Base-by-base conservation (phyloP, 140 eudicot genomes). In the Anethum foeniculum region DNA sequence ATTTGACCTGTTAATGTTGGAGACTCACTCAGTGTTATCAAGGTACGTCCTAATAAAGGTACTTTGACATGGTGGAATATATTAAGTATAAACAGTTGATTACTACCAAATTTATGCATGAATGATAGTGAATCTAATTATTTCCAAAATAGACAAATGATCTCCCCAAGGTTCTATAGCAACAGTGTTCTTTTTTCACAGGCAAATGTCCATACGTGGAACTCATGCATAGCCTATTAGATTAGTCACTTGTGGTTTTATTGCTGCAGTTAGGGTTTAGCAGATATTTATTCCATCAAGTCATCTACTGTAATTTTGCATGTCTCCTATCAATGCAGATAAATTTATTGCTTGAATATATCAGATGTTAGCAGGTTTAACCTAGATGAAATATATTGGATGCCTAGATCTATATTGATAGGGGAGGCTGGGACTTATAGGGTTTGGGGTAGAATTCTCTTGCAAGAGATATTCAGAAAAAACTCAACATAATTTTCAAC, bases 1-100 rank as follows among this genome's bases (percentile, higher is more conserved):
- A 81, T 88, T 91, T 81, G 92, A 90, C 71, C 90, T 86, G 80
- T 88, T 93, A 78, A 91, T 90, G 90, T 75, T 75, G 77, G 98
- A 93, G 85, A 81, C 98, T 18, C 92, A 89, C 12, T 81, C 89
- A 56, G 96, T 93, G 77, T 69, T 93, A 78, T 82, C 87, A 82
- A 91, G 98, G 98, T 93, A 89, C 4, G 46, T 32, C 62, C 67
- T 51, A 58, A 6, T 23, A 5, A 19, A 58, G 30, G 34, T 25
- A n/a, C 16, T 8, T 25, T 25, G 16, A 62, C 5, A n/a, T 1
- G 36, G 16, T 25, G 34, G 36, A 62, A 10, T 27, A 23, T n/a
- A 62, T 0, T n/a, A 62, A 25, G 18, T 62, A 27, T 3, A 5
- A 12, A 21, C 39, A 64, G 71, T 64, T 64, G 9, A 27, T 2